These are phyloP conservation scores for Bryoerythrophyllum caledonicum DNA, from an alignment of 225 moss, liverwort and hornwort species.

Conservation along the genomic window DNA sequence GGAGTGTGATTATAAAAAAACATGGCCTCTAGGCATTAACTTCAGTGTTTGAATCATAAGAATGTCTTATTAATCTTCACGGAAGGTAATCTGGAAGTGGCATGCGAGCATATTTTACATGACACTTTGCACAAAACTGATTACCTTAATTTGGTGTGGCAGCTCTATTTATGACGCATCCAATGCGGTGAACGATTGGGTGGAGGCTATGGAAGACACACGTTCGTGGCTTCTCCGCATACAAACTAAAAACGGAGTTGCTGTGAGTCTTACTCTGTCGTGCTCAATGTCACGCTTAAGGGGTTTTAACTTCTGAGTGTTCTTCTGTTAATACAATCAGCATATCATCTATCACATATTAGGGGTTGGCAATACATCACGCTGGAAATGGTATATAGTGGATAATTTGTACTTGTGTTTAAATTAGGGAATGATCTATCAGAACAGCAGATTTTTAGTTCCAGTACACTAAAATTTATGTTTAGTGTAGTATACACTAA, in stretches of 20 bases:
- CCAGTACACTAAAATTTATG: too few relatives aligned
- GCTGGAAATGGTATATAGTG: conserved; percentile 7
- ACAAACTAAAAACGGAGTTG: conserved; percentile 73
- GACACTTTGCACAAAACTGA: conserved; percentile 5
- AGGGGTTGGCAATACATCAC: conserved; percentile 2
- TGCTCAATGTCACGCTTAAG: conserved; percentile 5
- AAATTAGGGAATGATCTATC: background rate
- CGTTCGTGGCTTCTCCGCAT: conserved; percentile 55
- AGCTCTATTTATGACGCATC: conserved; percentile 80
- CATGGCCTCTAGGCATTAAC: conserved; percentile 9
- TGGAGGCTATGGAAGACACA: conserved; percentile 59
- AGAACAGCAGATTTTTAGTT: background rate
- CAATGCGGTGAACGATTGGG: conserved; percentile 64
- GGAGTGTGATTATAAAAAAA: conserved; percentile 3
- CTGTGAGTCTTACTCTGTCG: conserved; percentile 35
- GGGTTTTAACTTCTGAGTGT: background rate
- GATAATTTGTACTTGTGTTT: background rate
- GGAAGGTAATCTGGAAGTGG: background rate
- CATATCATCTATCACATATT: background rate
- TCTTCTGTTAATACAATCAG: background rate
- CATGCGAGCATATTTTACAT: conserved; percentile 9
- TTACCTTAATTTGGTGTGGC: conserved; percentile 15
- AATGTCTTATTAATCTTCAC: background rate
- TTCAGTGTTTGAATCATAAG: conserved; percentile 12
- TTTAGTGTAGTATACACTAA: too few relatives aligned